phyloP scores from a whole-genome alignment of 192 early-diverging fungal genomes.

The Backusella luteola region DNA sequence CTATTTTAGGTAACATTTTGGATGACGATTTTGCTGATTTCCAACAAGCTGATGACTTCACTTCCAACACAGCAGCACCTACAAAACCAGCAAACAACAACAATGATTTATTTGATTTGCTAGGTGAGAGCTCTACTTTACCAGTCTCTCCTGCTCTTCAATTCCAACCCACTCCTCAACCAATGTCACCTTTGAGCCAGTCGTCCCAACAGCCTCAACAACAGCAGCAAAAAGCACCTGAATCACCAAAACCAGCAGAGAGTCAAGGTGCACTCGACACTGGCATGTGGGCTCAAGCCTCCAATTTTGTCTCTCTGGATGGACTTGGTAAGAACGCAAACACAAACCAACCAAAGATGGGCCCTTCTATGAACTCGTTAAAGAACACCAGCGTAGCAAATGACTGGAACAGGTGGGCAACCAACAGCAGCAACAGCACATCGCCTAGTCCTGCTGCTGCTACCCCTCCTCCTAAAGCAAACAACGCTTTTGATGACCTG shows the following conservation, averaged over 20 bases:
- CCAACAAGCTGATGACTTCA: slow-evolving; percentile 48
- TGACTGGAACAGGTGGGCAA: slow-evolving; percentile 32
- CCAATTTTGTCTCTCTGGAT: slow-evolving; percentile 68
- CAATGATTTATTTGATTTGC: slow-evolving; percentile 28
- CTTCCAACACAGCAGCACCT: slow-evolving; percentile 13
- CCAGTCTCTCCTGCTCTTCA: background rate
- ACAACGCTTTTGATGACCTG: slow-evolving; percentile 29
- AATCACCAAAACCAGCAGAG: slow-evolving; percentile 25
- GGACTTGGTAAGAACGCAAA: slow-evolving; percentile 62
- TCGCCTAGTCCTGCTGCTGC: background rate
- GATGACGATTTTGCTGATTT: slow-evolving; percentile 69
- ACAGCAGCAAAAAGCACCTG: background rate
- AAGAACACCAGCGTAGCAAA: slow-evolving; percentile 30
- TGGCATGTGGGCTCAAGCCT: slow-evolving; percentile 72
- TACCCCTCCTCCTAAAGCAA: background rate
- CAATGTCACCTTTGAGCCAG: slow-evolving; percentile 10
- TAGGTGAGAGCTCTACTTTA: slow-evolving; percentile 22
- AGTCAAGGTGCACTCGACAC: slow-evolving; percentile 13
- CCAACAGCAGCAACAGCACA: background rate
- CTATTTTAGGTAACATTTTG: background rate
- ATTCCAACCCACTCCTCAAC: slow-evolving; percentile 11
- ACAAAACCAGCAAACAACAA: slow-evolving; percentile 24
- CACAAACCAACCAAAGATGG: slow-evolving; percentile 31
- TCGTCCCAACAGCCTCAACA: slow-evolving; percentile 8
- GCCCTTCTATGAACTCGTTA: slow-evolving; percentile 59